phyloP scores from a whole-genome alignment of 495 filamentous ascomycete species.

The Collariella sp. region DNA sequence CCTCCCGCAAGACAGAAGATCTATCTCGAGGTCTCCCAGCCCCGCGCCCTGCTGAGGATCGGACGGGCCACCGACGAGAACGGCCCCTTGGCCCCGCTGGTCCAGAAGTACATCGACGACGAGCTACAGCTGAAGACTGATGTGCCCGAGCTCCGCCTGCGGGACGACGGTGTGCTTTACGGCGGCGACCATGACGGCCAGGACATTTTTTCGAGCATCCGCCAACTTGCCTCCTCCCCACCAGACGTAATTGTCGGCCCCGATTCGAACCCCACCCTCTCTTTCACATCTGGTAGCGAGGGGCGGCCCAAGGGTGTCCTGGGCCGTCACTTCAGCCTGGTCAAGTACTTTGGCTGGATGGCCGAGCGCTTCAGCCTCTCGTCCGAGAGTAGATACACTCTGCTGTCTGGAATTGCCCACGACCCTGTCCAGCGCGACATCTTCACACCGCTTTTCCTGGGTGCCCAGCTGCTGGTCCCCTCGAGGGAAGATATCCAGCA shows the following conservation, averaged over 20 bases:
- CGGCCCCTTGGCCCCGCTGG: conserved; percentile 57
- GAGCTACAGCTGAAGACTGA: conserved; percentile 65
- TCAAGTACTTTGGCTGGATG: conserved; percentile 94
- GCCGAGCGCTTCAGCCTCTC: conserved; percentile 67
- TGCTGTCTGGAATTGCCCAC: conserved; percentile 78
- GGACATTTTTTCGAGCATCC: conserved; percentile 55
- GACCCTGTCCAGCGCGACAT: conserved; percentile 91
- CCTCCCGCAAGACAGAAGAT: conserved; percentile 82
- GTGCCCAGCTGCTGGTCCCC: conserved; percentile 73
- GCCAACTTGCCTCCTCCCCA: conserved; percentile 43
- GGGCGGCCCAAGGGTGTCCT: conserved; percentile 67
- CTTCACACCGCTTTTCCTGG: conserved; percentile 86
- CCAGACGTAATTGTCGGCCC: conserved; percentile 81
- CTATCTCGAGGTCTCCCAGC: conserved; percentile 82
- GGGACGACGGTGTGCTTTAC: conserved; percentile 61
- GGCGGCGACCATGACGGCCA: conserved; percentile 58
- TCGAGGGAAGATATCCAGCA: conserved; percentile 79
- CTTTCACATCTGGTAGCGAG: conserved; percentile 81
- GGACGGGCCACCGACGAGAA: conserved; percentile 69
- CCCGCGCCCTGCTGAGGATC: conserved; percentile 71
- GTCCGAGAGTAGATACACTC: conserved; percentile 69
- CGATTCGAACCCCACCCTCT: conserved; percentile 74
- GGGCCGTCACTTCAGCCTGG: conserved; percentile 79
- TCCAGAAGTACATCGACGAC: conserved; percentile 65
- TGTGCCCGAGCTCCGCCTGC: conserved; percentile 66